Evolutionary conservation across 257 asterid species (phyloP).

Genomic region (Cynanchum wilfordii): DNA sequence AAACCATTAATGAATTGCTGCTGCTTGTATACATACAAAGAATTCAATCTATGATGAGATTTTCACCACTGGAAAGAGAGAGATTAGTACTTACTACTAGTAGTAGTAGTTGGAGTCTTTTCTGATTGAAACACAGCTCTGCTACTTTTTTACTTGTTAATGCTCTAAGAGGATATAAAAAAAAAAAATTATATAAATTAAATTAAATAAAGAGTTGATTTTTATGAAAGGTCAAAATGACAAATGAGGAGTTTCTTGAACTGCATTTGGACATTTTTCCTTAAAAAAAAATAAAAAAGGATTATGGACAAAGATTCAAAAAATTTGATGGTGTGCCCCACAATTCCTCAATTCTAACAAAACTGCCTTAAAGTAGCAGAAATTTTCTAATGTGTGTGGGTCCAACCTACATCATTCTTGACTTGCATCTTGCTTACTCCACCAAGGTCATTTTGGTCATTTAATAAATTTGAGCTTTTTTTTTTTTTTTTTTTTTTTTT

Average conservation of each 20-base stretch:
- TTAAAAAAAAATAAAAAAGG: background rate
- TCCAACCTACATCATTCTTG: conserved; percentile 10
- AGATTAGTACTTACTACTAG: background rate
- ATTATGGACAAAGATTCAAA: background rate
- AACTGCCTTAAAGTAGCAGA: conserved; percentile 15
- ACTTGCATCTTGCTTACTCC: conserved; percentile 14
- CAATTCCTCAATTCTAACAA: conserved; percentile 7
- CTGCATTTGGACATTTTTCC: background rate
- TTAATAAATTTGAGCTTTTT: background rate
- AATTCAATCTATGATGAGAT: background rate
- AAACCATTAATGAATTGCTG: conserved; percentile 21
- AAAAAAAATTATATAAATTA: background rate
- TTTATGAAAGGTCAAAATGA: no score
- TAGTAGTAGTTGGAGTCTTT: conserved; percentile 4
- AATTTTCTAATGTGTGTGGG: conserved; percentile 17
- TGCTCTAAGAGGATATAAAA: background rate
- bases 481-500: background rate
- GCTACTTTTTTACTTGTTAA: background rate
- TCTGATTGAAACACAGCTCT: background rate
- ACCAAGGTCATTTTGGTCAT: conserved; percentile 15
- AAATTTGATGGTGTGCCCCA: background rate
- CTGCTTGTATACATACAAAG: background rate
- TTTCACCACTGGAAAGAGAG: background rate
- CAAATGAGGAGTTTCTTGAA: background rate
- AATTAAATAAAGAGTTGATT: no score